phyloP scores from a whole-genome alignment of 2,329 filamentous ascomycete genomes.

The Aspergillus pseudoviridinutans region DNA sequence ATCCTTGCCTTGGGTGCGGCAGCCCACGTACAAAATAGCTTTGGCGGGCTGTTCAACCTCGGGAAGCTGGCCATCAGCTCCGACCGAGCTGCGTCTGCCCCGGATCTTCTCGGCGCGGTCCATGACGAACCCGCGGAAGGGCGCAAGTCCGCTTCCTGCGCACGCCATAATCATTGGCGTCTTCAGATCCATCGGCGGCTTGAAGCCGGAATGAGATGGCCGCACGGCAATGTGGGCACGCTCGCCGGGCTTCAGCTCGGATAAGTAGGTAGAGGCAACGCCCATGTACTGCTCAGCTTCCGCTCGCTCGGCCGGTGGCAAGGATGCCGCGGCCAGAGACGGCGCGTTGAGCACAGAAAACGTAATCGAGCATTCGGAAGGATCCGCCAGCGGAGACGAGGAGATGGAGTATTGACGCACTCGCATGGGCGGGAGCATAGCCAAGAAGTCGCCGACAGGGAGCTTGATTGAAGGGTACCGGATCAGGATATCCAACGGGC shows the following conservation, averaged over 20 bases:
- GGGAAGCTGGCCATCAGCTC: conserved; percentile 6
- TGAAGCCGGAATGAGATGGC: conserved; percentile 34
- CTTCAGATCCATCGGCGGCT: conserved; percentile 29
- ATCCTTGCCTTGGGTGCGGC: conserved; percentile 31
- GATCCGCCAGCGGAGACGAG: conserved; percentile 63
- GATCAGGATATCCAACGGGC: conserved; percentile 63
- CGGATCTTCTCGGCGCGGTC: conserved; percentile 49
- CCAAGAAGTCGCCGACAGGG: conserved; percentile 63
- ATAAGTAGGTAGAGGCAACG: conserved; percentile 60
- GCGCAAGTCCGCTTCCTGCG: conserved; percentile 53
- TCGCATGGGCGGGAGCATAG: conserved; percentile 72
- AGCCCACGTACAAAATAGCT: conserved; percentile 35
- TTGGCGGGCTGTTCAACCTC: conserved; percentile 24
- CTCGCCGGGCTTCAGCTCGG: conserved; percentile 36
- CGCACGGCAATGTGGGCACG: conserved; percentile 33
- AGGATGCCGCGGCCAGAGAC: conserved; percentile 32
- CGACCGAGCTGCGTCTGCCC: conserved; percentile 18
- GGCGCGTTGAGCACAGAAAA: conserved; percentile 62
- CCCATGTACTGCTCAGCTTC: conserved; percentile 51
- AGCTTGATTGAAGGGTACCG: conserved; percentile 57
- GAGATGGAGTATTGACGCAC: conserved; percentile 78
- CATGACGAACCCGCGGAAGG: conserved; percentile 61
- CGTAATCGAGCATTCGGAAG: conserved; percentile 59
- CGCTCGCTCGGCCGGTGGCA: conserved; percentile 39
- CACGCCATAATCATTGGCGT: conserved; percentile 40